These are phyloP conservation scores for Lobulomyces angularis DNA, from an alignment of 192 early-diverging fungal species.

Conservation along the genomic window DNA sequence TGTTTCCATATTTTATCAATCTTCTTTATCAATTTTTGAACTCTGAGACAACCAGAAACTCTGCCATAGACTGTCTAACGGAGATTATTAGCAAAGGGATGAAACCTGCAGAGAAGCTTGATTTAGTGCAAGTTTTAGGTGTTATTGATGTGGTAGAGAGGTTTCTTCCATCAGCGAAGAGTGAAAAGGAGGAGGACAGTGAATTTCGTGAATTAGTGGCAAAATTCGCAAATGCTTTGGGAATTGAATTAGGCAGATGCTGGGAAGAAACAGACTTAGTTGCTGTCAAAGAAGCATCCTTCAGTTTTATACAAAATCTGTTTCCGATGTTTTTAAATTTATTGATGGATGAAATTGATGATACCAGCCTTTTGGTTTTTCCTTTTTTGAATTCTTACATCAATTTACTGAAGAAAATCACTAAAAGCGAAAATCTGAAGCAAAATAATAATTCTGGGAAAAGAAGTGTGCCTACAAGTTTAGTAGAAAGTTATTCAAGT, in stretches of 20 bases:
- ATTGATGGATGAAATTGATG: constrained; percentile 69
- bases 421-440: constrained; percentile 24
- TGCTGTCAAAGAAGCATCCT: constrained; percentile 35
- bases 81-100: constrained; percentile 88
- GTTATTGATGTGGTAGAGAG: constrained; percentile 32
- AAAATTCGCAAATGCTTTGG: constrained; percentile 58
- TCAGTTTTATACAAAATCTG: constrained; percentile 57
- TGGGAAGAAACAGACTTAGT: constrained; percentile 35
- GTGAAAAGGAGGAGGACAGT: constrained; percentile 26
- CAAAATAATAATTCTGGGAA: constrained; percentile 39
- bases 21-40: constrained; percentile 62
- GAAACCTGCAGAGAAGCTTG: constrained; percentile 78
- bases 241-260: constrained; percentile 57
- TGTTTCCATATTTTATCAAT: constrained; percentile 66
- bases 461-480: constrained; percentile 25
- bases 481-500: constrained; percentile 33
- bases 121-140: constrained; percentile 64
- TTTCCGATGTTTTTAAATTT: constrained; percentile 69
- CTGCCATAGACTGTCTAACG: constrained; percentile 70
- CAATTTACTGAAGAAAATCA: constrained; percentile 44
- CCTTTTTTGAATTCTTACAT: constrained; percentile 61
- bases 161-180: neutral
- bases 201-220: constrained; percentile 59
- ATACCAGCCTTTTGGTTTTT: constrained; percentile 65
- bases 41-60: constrained; percentile 37